These are phyloP conservation scores for Rhododendron ferrugineum DNA, from an alignment of 148 eudicot species.

Conservation along the genomic window DNA sequence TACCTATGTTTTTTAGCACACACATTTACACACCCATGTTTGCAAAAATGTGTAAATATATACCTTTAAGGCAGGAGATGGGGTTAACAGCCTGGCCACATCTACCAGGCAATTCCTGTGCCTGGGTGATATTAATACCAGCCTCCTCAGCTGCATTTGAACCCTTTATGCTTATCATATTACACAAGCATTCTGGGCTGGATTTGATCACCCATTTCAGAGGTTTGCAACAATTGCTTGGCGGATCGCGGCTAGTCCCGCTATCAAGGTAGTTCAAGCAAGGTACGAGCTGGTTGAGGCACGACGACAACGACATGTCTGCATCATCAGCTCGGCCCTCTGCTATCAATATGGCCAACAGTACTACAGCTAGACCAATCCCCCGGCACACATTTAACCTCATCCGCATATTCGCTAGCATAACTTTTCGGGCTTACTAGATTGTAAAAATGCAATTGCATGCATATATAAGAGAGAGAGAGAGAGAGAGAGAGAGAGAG, in stretches of 20 bases:
- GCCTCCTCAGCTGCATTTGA: neutral
- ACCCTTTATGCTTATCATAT: slow-evolving; percentile 30
- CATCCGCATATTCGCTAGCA: neutral
- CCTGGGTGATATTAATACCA: neutral
- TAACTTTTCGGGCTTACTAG: neutral
- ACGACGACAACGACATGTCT: slow-evolving; percentile 14
- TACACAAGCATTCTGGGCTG: slow-evolving; percentile 55
- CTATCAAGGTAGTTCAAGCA: slow-evolving; percentile 52
- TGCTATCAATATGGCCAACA: neutral
- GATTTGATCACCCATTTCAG: slow-evolving; percentile 47
- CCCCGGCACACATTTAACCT: neutral
- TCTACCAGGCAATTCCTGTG: slow-evolving; percentile 1
- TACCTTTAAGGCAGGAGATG: neutral
- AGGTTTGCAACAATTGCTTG: slow-evolving; percentile 56
- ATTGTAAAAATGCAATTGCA: neutral
- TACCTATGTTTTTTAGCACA: neutral
- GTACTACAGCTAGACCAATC: neutral
- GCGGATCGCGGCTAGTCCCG: slow-evolving; percentile 21
- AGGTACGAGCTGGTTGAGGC: slow-evolving; percentile 48
- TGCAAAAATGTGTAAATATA: neutral
- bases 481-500: neutral
- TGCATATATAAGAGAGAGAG: neutral
- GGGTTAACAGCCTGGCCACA: neutral
- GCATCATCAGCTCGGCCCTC: neutral
- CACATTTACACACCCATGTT: neutral